Conservation (phyloP, 768 basidiomycete genomes). For the Russula foetens region DNA sequence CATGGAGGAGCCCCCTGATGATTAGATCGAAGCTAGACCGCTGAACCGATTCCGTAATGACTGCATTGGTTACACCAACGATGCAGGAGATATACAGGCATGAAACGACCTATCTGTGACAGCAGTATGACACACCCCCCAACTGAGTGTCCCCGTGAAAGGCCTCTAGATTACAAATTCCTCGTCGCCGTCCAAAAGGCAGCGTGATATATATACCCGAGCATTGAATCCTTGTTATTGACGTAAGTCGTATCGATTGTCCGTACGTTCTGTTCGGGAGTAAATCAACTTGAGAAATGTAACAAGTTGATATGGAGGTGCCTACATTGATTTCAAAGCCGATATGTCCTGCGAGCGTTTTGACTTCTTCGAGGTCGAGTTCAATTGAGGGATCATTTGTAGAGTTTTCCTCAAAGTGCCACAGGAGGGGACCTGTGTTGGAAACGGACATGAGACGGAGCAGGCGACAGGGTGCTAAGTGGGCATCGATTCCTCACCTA, state of each 20-base stretch:
- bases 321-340: constrained; percentile 80
- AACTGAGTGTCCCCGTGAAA: neutral
- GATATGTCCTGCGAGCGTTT: constrained; percentile 56
- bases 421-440: constrained; percentile 77
- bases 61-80: neutral
- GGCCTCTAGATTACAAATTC: constrained; percentile 3
- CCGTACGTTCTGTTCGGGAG: constrained; percentile 58
- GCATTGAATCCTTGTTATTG: constrained; percentile 70
- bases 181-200: constrained; percentile 78
- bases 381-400: constrained; percentile 80
- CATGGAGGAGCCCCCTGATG: neutral
- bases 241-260: constrained; percentile 82
- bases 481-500: constrained; percentile 38
- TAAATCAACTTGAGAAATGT: neutral
- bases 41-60: neutral
- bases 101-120: neutral
- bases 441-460: neutral
- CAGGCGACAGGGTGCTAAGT: neutral
- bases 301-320: constrained; percentile 6
- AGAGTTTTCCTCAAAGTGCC: constrained; percentile 93
- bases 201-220: constrained; percentile 77
- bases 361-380: constrained; percentile 84
- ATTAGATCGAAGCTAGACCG: neutral
- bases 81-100: neutral
- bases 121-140: neutral